A percentile compares a stretch with the other conserved stretches of the same genome.
Conservation (phyloP, 2,329 filamentous ascomycete genomes). For the Ambrosiella xylebori region DNA sequence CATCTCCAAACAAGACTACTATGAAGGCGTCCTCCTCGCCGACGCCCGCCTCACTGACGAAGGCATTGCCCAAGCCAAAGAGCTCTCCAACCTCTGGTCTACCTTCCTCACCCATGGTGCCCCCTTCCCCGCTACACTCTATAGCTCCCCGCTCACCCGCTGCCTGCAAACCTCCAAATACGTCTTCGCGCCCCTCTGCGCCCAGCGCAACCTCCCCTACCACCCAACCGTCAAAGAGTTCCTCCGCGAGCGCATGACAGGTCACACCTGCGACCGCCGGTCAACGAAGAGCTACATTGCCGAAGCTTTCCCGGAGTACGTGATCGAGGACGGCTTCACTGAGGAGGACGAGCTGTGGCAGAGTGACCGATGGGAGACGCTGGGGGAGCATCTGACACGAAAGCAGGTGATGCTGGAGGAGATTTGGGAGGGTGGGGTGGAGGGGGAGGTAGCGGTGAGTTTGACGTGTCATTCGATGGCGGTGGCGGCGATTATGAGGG, state of each 20-base stretch:
- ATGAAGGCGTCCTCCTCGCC: conserved; percentile 23
- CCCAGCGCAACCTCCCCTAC: conserved; percentile 24
- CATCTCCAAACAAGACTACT: conserved; percentile 24
- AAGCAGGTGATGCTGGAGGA: conserved; percentile 28
- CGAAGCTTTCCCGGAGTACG: conserved; percentile 30
- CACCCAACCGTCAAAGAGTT: conserved; percentile 38
- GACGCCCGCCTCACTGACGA: conserved; percentile 32
- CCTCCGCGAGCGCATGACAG: conserved; percentile 40
- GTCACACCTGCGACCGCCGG: conserved; percentile 45
- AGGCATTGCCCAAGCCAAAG: conserved; percentile 35
- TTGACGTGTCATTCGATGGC: conserved; percentile 34
- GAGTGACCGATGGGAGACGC: conserved; percentile 29
- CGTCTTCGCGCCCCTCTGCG: conserved; percentile 29
- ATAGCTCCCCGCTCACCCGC: conserved; percentile 39
- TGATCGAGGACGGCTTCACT: conserved; percentile 34
- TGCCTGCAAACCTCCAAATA: conserved; percentile 39
- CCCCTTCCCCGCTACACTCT: conserved; percentile 35
- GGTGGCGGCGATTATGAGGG: conserved; percentile 26
- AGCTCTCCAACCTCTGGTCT: conserved; percentile 35
- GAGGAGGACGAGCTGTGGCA: conserved; percentile 39
- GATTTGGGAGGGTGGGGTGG: conserved; percentile 24
- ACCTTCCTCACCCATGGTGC: conserved; percentile 28
- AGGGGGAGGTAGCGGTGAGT: conserved; percentile 24
- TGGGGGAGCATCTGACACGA: conserved; percentile 27
- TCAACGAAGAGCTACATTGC: conserved; percentile 31